Conservation (phyloP, 768 basidiomycete species). For the Baorangia bicolor region DNA sequence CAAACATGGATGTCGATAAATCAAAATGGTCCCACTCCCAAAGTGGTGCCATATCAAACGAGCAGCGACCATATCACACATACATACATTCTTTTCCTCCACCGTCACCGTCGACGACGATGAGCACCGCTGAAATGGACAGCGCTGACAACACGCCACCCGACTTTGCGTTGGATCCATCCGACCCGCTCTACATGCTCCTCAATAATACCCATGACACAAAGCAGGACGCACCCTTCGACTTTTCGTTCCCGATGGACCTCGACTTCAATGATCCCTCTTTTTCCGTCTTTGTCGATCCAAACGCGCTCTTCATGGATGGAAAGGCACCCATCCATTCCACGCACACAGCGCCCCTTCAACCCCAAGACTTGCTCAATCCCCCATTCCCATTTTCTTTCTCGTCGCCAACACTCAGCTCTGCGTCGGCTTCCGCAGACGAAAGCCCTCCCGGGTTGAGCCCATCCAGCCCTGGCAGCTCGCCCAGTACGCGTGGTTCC, state of each 20-base stretch:
- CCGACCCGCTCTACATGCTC: slow-evolving; percentile 59
- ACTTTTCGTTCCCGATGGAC: slow-evolving; percentile 49
- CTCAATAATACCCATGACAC: slow-evolving; percentile 43
- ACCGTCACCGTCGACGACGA: slow-evolving; percentile 9
- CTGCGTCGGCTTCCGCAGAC: slow-evolving; percentile 33
- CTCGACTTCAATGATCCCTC: slow-evolving; percentile 54
- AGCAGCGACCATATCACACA: neutral
- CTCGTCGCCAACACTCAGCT: slow-evolving; percentile 35
- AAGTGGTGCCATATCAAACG: slow-evolving; percentile 25
- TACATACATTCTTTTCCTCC: neutral
- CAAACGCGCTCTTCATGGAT: slow-evolving; percentile 55
- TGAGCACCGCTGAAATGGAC: slow-evolving; percentile 18
- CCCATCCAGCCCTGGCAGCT: slow-evolving; percentile 26
- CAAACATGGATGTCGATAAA: slow-evolving; percentile 11
- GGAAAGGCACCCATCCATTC: slow-evolving; percentile 22
- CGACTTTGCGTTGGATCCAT: slow-evolving; percentile 51
- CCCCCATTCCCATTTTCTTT: slow-evolving; percentile 44
- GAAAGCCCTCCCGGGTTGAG: slow-evolving; percentile 25
- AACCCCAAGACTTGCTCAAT: slow-evolving; percentile 30
- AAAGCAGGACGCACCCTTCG: slow-evolving; percentile 38
- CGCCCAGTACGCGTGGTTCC: slow-evolving; percentile 34
- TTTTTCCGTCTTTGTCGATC: slow-evolving; percentile 57
- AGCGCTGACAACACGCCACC: slow-evolving; percentile 14
- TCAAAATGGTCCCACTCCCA: slow-evolving; percentile 23
- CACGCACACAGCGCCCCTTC: slow-evolving; percentile 16